Base-by-base conservation (phyloP, 495 filamentous ascomycete genomes). In the Trichoderma erinaceum region DNA sequence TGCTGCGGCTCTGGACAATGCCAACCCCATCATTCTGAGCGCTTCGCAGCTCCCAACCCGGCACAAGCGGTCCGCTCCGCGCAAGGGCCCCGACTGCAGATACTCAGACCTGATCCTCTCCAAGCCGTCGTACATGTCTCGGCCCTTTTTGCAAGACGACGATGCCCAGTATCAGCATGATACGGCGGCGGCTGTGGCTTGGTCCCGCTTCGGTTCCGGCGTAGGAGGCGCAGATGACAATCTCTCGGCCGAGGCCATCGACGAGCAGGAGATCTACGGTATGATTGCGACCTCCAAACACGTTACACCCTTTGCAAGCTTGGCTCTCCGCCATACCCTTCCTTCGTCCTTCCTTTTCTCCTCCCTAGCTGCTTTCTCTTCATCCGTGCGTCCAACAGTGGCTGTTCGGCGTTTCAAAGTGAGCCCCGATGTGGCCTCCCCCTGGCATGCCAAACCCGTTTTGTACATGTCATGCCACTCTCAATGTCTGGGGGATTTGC, bases 221-320 rank as follows among this genome's bases (percentile, higher is more conserved):
- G 27, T 25, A 61, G 56, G 56, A 61, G 56, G 23, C 18, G 41
- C 41, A 8, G 86, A 86, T 50, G 71, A 89, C 65, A 86, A 92
- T 61, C 79, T 86, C 21, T 75, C 80, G 7, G 81, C 87, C 32
- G 93, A 97, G 70, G 90, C 88, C 38, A 95, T 99, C 69, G 95
- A 99, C 72, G 92, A 92, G 75, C 96, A 97, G 74, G 95, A 99
- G 77, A 91, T 99, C 29, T 99, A 92, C 73, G 93, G 93, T 96
- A 82, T 71, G 84, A 71, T 63, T n/a, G 48, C 18, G 18, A 52
- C 48, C 48, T 21, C 48, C 48, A 25, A 52, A 21, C 44, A 48
- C 4, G 44, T 25, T 64, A 63, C 35, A 41, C 63, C n/a, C 48
- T 50, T 52, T 44, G 52, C 23, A 65, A 16, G 8, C 56, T 32